These are phyloP conservation scores for Alternaria alternata DNA, from an alignment of 2,329 filamentous ascomycete genomes.

Conservation along the genomic window DNA sequence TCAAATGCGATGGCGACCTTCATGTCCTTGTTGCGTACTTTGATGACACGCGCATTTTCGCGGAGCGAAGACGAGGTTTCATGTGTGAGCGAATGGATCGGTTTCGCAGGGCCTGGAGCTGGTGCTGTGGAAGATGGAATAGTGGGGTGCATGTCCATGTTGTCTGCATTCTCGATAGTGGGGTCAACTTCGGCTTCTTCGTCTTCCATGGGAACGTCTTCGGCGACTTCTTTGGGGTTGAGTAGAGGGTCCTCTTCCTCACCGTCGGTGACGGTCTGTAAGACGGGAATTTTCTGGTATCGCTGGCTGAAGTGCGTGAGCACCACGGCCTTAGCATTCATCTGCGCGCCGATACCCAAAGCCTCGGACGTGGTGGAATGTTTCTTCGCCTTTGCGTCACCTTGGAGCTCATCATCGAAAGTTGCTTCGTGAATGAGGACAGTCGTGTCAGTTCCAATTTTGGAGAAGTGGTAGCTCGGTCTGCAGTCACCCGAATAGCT, in stretches of 20 bases:
- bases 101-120: conserved; percentile 7
- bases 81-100: conserved; percentile 17
- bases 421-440: conserved; percentile 95
- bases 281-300: conserved; percentile 77
- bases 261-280: conserved; percentile 52
- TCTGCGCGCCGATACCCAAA: conserved; percentile 75
- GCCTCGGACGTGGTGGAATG: conserved; percentile 91
- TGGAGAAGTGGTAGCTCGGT: conserved; percentile 70
- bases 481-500: conserved; percentile 96
- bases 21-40: conserved; percentile 59
- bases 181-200: conserved; percentile 33
- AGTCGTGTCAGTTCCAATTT: conserved; percentile 76
- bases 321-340: conserved; percentile 81
- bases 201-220: conserved; percentile 32
- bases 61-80: conserved; percentile 16
- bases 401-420: conserved; percentile 83
- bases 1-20: conserved; percentile 79
- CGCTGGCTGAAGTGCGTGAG: conserved; percentile 96
- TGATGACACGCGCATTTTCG: conserved; percentile 46
- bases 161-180: conserved; percentile 26
- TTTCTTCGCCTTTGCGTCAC: conserved; percentile 85
- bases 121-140: conserved; percentile 6
- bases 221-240: conserved; percentile 25
- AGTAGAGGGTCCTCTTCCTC: conserved; percentile 37
- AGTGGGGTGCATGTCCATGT: conserved; percentile 32